Evolutionary conservation across 106 monocot genomes (phyloP).

Genomic region (Chionographis japonica): DNA sequence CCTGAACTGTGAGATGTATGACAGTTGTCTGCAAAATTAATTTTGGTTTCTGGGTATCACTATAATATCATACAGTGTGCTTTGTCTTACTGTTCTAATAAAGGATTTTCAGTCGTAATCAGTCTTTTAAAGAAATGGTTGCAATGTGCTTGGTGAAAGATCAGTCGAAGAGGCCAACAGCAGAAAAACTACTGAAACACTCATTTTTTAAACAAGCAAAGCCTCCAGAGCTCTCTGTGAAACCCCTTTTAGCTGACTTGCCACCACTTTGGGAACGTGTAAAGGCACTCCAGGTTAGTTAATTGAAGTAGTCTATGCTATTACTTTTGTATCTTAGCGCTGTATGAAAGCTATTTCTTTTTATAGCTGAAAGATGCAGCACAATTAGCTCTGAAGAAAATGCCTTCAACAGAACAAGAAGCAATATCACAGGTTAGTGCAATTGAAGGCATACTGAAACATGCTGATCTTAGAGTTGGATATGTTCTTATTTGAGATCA

Average conservation of each 20-base stretch:
- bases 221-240: slow-evolving; percentile 66
- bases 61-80: background rate
- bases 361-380: slow-evolving; percentile 86
- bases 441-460: background rate
- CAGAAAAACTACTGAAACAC: slow-evolving; percentile 87
- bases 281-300: slow-evolving; percentile 74
- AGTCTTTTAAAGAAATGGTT: slow-evolving; percentile 98
- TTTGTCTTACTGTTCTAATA: slow-evolving; percentile 48
- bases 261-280: slow-evolving; percentile 99
- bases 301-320: background rate
- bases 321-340: background rate
- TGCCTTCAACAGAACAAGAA: slow-evolving; percentile 91
- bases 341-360: background rate
- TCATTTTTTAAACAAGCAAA: slow-evolving; percentile 82
- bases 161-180: slow-evolving; percentile 92
- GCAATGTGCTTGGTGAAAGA: slow-evolving; percentile 99
- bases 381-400: slow-evolving; percentile 87
- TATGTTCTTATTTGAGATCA: background rate
- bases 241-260: slow-evolving; percentile 60
- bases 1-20: background rate
- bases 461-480: background rate
- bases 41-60: background rate
- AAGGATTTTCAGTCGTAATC: slow-evolving; percentile 64
- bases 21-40: background rate
- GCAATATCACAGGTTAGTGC: slow-evolving; percentile 72